Conservation (phyloP, 352 stramenopile species). For the Pythium aristosporum region DNA sequence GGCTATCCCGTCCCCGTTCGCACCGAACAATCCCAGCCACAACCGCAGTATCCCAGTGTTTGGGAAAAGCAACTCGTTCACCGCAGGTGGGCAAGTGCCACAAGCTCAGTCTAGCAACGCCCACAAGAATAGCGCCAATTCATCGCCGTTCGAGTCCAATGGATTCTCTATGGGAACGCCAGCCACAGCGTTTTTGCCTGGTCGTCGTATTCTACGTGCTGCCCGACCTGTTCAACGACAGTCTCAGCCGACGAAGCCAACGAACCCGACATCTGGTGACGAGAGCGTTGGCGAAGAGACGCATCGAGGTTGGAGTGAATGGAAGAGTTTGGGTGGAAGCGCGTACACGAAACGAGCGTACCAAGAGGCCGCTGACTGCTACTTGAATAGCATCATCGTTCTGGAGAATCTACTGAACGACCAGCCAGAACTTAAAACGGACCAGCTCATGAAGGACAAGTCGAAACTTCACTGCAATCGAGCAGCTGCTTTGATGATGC, state of each 20-base stretch:
- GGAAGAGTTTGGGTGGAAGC: slow-evolving; percentile 56
- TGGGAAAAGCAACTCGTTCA: slow-evolving; percentile 9
- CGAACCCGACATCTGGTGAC: not conserved
- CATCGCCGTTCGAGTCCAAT: not conserved
- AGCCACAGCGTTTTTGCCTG: slow-evolving; percentile 9
- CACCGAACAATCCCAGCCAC: slow-evolving; percentile 1
- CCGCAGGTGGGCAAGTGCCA: not conserved
- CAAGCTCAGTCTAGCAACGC: not conserved
- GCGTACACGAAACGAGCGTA: slow-evolving; percentile 47
- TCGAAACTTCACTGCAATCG: slow-evolving; percentile 81
- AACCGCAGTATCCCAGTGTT: slow-evolving; percentile 11
- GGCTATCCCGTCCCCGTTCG: not conserved
- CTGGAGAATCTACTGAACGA: slow-evolving; percentile 42
- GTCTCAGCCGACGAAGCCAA: not conserved
- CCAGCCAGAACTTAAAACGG: slow-evolving; percentile 34
- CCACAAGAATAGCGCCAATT: not conserved
- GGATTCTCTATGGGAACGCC: not conserved
- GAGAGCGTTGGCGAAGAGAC: slow-evolving; percentile 25
- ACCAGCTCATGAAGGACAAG: slow-evolving; percentile 62
- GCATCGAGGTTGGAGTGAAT: slow-evolving; percentile 49
- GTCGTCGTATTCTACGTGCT: slow-evolving; percentile 22
- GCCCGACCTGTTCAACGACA: slow-evolving; percentile 6
- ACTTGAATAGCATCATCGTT: slow-evolving; percentile 41
- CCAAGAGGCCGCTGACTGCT: slow-evolving; percentile 50
- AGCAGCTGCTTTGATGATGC: slow-evolving; percentile 77